Conservation (phyloP, 495 filamentous ascomycete species). For the Hypoxylon cercidicola region DNA sequence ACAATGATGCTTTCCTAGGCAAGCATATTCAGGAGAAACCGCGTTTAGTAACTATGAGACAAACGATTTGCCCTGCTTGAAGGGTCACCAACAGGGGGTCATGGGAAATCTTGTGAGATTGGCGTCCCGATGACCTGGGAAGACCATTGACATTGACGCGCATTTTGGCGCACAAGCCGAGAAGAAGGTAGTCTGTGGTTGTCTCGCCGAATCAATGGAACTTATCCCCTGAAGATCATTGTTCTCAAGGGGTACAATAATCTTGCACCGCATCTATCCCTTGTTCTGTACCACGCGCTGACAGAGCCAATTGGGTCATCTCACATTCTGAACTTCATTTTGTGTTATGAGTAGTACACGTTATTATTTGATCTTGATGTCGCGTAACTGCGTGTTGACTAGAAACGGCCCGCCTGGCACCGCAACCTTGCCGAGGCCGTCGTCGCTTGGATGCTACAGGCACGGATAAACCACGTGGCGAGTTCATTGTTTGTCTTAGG, state of each 20-base stretch:
- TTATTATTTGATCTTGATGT: slow-evolving; percentile 10
- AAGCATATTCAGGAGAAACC: slow-evolving; percentile 24
- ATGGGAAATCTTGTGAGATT: slow-evolving; percentile 22
- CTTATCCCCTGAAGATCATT: slow-evolving; percentile 40
- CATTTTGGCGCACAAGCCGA: slow-evolving; percentile 30
- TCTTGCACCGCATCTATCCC: slow-evolving; percentile 13
- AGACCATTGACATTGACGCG: slow-evolving; percentile 22
- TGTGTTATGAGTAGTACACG: slow-evolving; percentile 3
- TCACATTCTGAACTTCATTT: slow-evolving; percentile 1
- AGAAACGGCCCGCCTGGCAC: slow-evolving; percentile 4
- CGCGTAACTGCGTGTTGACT: slow-evolving; percentile 1
- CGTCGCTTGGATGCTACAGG: neutral
- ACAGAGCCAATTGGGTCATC: neutral
- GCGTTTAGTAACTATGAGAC: slow-evolving; percentile 12
- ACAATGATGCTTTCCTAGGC: slow-evolving; percentile 23
- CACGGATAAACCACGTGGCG: neutral
- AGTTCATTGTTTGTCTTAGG: too few relatives aligned
- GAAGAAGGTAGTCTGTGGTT: slow-evolving; percentile 23
- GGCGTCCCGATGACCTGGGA: slow-evolving; percentile 40
- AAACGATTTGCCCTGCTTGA: slow-evolving; percentile 8
- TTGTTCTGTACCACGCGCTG: slow-evolving; percentile 14
- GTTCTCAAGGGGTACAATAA: slow-evolving; percentile 5
- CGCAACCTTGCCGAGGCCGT: neutral
- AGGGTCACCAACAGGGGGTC: slow-evolving; percentile 16
- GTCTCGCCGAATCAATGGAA: slow-evolving; percentile 27